Evolutionary conservation across 1,284 basidiomycete genomes (phyloP), one percentile per base, ranked within the genome.

Genomic region (Trametes hirsuta): DNA sequence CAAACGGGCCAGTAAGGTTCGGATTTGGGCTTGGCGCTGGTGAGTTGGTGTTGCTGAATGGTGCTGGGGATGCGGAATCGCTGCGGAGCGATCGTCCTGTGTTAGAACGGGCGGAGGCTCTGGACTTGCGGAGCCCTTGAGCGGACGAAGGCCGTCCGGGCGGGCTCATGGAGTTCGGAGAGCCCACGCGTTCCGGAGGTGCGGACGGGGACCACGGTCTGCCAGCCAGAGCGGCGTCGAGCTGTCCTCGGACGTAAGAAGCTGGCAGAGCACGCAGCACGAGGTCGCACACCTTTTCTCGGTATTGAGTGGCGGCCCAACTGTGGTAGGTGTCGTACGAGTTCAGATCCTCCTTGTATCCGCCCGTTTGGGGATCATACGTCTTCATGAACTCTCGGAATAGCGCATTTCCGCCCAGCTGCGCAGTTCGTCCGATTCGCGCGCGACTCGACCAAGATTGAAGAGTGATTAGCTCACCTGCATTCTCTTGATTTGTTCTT

Each of bases 231-330:
- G 83, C 78, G 37, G 85, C 84, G 68, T 91, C 86, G 48, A 94
- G 78, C 92, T 94, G 57, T 53, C 53, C 46, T 36, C 42, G 54
- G 30, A 50, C 25, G 51, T 63, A 44, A 55, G 48, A 18, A 18
- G 12, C 30, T 25, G 34, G 45, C 36, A 56, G 24, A 22, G 40
- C 50, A 37, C 4, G 52, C 53, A 59, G 50, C 53, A 55, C n/a
- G 15, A 37, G 45, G 24, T 58, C 45, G 61, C 72, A 62, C 66
- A 92, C 93, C 83, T 96, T 97, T 75, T 94, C 91, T 47, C 91
- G 85, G 75, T 97, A 97, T 76, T 97, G 93, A 4, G 90, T 80
- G 1, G 94, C 95, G 4, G 94, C 91, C 93, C 95, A 97, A 45
- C 85, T 91, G 72, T 94, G 92, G 76, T 97, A 97, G 59, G 88